phyloP scores from a whole-genome alignment of 2,329 filamentous ascomycete species.

The Colletotrichum theobromicola region DNA sequence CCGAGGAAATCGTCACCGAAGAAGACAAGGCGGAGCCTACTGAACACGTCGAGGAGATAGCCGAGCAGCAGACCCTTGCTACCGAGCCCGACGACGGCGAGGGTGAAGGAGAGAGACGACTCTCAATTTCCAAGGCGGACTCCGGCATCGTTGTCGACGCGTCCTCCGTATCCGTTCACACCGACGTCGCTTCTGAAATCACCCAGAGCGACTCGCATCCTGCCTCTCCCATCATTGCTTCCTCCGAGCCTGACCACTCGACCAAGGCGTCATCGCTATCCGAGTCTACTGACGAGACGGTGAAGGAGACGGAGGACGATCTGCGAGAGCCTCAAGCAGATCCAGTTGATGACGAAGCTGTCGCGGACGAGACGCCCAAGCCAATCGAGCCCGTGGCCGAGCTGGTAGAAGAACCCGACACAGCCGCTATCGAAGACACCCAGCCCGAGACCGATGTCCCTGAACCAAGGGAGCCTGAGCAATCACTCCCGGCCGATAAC shows the following conservation, averaged over 20 bases:
- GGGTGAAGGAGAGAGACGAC: conserved; percentile 34
- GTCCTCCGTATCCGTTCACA: conserved; percentile 42
- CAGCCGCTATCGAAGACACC: background rate
- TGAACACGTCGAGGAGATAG: conserved; percentile 26
- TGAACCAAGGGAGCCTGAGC: background rate
- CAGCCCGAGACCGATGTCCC: background rate
- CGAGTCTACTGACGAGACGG: conserved; percentile 66
- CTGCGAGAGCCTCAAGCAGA: background rate
- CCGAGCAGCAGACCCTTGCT: conserved; percentile 23
- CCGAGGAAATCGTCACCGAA: conserved; percentile 16
- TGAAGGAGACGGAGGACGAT: conserved; percentile 45
- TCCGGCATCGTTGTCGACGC: conserved; percentile 59
- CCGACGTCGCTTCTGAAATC: conserved; percentile 53
- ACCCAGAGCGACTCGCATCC: conserved; percentile 63
- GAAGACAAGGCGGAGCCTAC: conserved; percentile 20
- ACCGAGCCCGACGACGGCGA: conserved; percentile 27
- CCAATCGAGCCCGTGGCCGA: background rate
- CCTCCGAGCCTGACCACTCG: conserved; percentile 62
- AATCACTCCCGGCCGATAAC: conserved; percentile 20
- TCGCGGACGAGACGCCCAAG: conserved; percentile 24
- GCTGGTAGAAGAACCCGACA: background rate
- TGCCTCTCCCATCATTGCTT: conserved; percentile 56
- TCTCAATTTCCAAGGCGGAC: conserved; percentile 53
- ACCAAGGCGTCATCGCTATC: conserved; percentile 70
- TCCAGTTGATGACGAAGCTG: background rate